Conservation (phyloP, 176 grass and related monocot species). For the Hordeum vulgare region DNA sequence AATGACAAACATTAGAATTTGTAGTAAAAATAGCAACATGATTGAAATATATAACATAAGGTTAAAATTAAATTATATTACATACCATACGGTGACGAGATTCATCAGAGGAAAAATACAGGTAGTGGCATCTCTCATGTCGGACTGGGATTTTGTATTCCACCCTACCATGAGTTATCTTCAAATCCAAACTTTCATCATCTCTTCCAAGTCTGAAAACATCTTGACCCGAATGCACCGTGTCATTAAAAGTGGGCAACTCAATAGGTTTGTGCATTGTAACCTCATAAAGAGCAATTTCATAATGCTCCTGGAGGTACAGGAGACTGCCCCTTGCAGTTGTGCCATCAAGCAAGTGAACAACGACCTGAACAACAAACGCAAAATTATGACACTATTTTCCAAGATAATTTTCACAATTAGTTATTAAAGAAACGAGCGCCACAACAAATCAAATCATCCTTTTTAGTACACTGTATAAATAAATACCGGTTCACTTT, state of each 20-base stretch:
- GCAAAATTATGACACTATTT: neutral
- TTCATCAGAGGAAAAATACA: neutral
- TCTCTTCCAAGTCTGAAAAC: neutral
- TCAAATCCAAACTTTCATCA: neutral
- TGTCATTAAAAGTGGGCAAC: neutral
- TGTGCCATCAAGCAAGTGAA: neutral
- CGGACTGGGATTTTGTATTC: neutral
- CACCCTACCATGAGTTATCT: neutral
- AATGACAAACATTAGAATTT: neutral
- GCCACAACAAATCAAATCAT: too few species aligned
- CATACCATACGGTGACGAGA: too few species aligned
- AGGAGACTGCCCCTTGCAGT: neutral
- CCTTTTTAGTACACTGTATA: too few species aligned
- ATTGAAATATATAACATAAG: neutral
- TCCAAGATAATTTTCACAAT: too few species aligned
- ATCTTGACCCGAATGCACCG: neutral
- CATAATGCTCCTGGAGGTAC: conserved; percentile 15
- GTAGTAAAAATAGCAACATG: neutral
- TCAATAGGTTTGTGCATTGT: neutral
- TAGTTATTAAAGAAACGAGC: too few species aligned
- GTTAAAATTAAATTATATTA: too few species aligned
- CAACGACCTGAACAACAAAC: neutral
- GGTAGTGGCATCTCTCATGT: neutral
- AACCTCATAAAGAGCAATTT: neutral
- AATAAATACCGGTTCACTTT: too few species aligned